Conservation (phyloP, 805 yeast species). For the Saccharomyces jurei region DNA sequence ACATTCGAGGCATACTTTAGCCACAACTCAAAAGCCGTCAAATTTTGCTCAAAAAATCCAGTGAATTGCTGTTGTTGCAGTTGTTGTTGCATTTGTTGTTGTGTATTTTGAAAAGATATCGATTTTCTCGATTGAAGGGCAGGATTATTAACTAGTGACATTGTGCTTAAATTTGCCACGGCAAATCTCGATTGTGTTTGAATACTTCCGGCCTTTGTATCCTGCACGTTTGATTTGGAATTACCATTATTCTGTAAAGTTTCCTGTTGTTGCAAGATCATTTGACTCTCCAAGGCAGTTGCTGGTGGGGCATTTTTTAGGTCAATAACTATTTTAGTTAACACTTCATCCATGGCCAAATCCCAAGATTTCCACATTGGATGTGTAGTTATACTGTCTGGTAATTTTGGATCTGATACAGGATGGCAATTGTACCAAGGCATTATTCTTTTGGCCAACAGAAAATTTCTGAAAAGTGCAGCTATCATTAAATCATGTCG, state of each 20-base stretch:
- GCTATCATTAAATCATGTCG: constrained; percentile 96
- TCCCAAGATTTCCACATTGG: constrained; percentile 99
- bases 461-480: constrained; percentile 85
- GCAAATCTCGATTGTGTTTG: constrained; percentile 27
- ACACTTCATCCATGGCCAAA: constrained; percentile 87
- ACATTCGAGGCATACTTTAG: constrained; percentile 80
- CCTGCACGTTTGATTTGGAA: constrained; percentile 3
- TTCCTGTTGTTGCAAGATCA: constrained; percentile 22
- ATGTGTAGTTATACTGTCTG: constrained; percentile 71
- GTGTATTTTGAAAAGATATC: not conserved
- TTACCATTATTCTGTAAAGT: constrained; percentile 11
- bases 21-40: constrained; percentile 96
- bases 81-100: constrained; percentile 12
- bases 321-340: constrained; percentile 55
- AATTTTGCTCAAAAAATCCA: constrained; percentile 89
- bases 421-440: constrained; percentile 91
- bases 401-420: constrained; percentile 85
- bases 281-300: constrained; percentile 22
- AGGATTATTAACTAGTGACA: constrained; percentile 30
- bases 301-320: constrained; percentile 30
- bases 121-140: constrained; percentile 10
- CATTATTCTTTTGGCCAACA: constrained; percentile 89
- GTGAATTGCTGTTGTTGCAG: constrained; percentile 64
- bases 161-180: constrained; percentile 30
- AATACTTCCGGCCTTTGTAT: constrained; percentile 16